Base-by-base conservation (phyloP, 495 filamentous ascomycete species). In the Penicillium coffeae region DNA sequence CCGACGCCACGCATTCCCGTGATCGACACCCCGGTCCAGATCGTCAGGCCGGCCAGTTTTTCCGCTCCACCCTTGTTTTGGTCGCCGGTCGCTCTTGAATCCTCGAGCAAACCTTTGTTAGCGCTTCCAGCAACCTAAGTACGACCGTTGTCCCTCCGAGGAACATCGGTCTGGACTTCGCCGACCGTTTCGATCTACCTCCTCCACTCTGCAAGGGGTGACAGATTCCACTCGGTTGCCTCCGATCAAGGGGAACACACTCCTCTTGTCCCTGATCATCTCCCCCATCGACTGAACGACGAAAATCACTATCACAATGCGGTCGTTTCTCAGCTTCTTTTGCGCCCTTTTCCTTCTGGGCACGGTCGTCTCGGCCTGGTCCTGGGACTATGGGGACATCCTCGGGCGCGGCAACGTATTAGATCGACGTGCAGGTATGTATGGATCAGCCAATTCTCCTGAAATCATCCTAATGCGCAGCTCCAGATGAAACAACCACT, bases 351-450 rank as follows among this genome's bases (percentile, higher is more conserved):
- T 81, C 38, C 55, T 81, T 38, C 56, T 81, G 48, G 66, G 66
- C 9, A 70, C 72, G 8, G 54, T 78, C 14, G 64, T 71, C 48
- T 64, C 68, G 19, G 79, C 79, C 37, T 78, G 74, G 75, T 69
- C 76, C 56, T 78, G 74, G 72, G 61, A 68, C 13, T 38, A 59
- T 44, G 64, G 57, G 3, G 54, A 56, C 40, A 19, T 70, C 3
- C 38, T 60, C 20, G 63, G 56, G 4, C 25, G 44, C 64, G 70
- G 65, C 40, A 47, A 54, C 35, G 34, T 59, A 21, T 44, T 78
- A 38, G 53, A 66, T 10, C 58, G 48, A 15, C 64, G 68, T 57
- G 64, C 58, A 52, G 63, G 70, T 73, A 47, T 49, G 58, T 3
- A 14, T 27, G 19, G 34, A 30, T 1, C 43, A 12, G 9, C 9